Base-by-base conservation (phyloP, 441 rosid genomes). In the Populus hybrid region DNA sequence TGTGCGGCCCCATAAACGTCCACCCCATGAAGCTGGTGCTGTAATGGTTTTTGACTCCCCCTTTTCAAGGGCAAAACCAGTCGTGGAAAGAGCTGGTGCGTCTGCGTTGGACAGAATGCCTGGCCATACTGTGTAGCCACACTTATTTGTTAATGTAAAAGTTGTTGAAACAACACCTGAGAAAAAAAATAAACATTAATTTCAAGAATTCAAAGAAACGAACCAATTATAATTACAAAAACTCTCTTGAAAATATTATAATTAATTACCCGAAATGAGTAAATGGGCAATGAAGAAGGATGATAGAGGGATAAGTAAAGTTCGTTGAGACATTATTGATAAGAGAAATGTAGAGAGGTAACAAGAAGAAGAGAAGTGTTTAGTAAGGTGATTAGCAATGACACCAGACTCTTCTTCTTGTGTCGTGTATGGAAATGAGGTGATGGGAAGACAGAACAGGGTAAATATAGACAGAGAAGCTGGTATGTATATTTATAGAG, bases 1-100 rank as follows among this genome's bases (percentile, higher is more conserved):
- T 1, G 97, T 92, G 16, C 99, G 97, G 5, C 90, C 99, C 99
- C 99, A 95, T 20, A 95, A 64, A 23, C 99, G 92, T 66, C 99
- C 97, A 16, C 97, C 93, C 99, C 99, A 95, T 21, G 93, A 85
- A 4, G 87, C 36, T 0, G 98, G 99, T 67, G 88, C 79, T 0
- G 87, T 75, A 67, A 94, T 21, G 53, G 88, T 74, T 18, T 80
- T 83, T 14, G 94, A 83, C 18, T 90, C 87, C 10, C 91, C 87
- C 2, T 88, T 81, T 61, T 83, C 90, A 69, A 94, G 89, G 20
- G 83, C 57, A 76, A 92, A 92, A 21, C 98, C 99, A 2, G 98
- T 90, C 63, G 94, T 84, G 26, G 93, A 78, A 40, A 91, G 85
- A 10, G 78, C 79, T 3, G 93, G 70, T 16, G 86, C 86, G 64